Conservation (phyloP, 2,329 filamentous ascomycete species). For the Alternaria brassicae region DNA sequence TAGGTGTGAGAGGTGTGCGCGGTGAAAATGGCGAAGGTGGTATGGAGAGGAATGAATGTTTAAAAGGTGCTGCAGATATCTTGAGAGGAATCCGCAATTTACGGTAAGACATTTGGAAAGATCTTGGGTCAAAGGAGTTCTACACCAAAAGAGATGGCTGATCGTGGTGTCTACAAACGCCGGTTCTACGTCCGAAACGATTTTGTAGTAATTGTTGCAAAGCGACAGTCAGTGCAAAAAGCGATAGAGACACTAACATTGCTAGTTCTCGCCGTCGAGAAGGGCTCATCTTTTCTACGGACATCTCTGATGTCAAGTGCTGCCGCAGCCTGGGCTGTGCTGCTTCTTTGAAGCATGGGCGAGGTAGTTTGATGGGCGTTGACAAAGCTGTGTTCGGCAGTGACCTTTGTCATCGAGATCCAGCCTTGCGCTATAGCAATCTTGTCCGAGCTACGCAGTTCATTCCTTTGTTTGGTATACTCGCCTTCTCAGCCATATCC, state of each 20-base stretch:
- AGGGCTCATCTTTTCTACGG: not conserved
- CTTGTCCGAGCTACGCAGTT: not conserved
- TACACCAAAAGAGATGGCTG: not conserved
- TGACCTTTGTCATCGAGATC: slow-evolving; percentile 9
- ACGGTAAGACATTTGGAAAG: not conserved
- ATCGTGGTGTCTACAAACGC: not conserved
- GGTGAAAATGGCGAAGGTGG: slow-evolving; percentile 56
- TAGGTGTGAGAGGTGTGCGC: slow-evolving; percentile 31
- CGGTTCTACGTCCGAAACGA: not conserved
- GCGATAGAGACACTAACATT: not conserved
- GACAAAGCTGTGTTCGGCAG: slow-evolving; percentile 5
- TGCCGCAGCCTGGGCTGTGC: not conserved
- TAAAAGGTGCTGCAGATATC: slow-evolving; percentile 52
- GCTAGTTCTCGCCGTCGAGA: not conserved
- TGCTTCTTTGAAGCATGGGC: slow-evolving; percentile 7
- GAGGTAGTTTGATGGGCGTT: not conserved
- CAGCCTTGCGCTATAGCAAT: not conserved
- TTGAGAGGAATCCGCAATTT: slow-evolving; percentile 10
- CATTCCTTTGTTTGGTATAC: slow-evolving; percentile 3
- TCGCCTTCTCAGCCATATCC: not conserved
- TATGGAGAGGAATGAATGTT: slow-evolving; percentile 53
- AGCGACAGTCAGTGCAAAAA: not conserved
- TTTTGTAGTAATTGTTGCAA: not conserved
- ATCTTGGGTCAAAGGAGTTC: not conserved
- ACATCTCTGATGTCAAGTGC: not conserved